These are phyloP conservation scores for Blastosporella zonata DNA, from an alignment of 1,284 basidiomycete genomes.

Conservation along the genomic window DNA sequence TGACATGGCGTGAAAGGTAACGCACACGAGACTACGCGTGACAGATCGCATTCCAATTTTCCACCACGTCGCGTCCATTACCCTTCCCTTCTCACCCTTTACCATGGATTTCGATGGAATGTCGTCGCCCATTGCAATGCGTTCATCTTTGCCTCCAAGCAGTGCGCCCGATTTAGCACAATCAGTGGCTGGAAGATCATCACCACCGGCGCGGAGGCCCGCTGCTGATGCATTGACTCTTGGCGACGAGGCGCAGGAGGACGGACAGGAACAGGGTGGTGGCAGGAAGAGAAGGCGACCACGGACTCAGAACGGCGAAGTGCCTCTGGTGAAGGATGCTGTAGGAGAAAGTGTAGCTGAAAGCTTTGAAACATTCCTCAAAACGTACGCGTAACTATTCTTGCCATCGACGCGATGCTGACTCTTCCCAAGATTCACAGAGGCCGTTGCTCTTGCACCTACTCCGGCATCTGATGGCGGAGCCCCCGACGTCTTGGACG, in stretches of 20 bases:
- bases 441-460: slow-evolving; percentile 68
- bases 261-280: slow-evolving; percentile 34
- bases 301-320: slow-evolving; percentile 57
- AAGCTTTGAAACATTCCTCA: slow-evolving; percentile 87
- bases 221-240: slow-evolving; percentile 61
- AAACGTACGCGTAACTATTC: slow-evolving; percentile 59
- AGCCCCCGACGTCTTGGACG: slow-evolving; percentile 52
- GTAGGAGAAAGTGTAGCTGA: slow-evolving; percentile 93
- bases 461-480: slow-evolving; percentile 74
- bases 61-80: slow-evolving; percentile 28
- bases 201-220: slow-evolving; percentile 40
- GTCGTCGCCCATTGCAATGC: slow-evolving; percentile 35
- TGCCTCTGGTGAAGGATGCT: slow-evolving; percentile 86
- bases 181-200: slow-evolving; percentile 38
- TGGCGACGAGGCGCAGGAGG: slow-evolving; percentile 51
- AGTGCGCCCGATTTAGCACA: slow-evolving; percentile 57
- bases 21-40: slow-evolving; percentile 34
- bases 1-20: slow-evolving; percentile 20
- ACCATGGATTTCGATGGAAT: slow-evolving; percentile 38
- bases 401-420: slow-evolving; percentile 7
- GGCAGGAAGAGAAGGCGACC: slow-evolving; percentile 43
- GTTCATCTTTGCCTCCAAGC: slow-evolving; percentile 62
- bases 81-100: slow-evolving; percentile 4
- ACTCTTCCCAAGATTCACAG: slow-evolving; percentile 64
- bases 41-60: slow-evolving; percentile 24